Evolutionary conservation across 1,139 yeast species (phyloP).

Genomic region (Geotrichum reessii): DNA sequence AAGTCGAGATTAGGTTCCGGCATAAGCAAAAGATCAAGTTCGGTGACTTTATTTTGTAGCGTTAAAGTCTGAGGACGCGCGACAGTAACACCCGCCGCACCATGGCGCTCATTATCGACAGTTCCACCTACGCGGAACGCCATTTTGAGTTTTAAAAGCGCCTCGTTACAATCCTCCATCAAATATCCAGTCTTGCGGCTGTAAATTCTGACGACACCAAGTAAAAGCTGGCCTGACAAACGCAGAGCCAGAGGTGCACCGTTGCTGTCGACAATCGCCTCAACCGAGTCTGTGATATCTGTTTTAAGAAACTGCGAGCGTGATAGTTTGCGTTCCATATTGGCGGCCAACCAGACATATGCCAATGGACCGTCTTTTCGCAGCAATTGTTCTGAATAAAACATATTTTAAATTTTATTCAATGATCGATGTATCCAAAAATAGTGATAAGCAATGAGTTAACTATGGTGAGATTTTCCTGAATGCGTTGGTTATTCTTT

Average conservation of each 20-base stretch:
- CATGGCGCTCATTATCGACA: conserved; percentile 43
- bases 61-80: conserved; percentile 52
- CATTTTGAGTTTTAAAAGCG: conserved; percentile 64
- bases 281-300: conserved; percentile 62
- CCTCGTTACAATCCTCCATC: conserved; percentile 78
- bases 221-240: conserved; percentile 78
- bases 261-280: conserved; percentile 42
- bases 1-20: conserved; percentile 22
- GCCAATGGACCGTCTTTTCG: conserved; percentile 79
- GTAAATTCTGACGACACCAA: conserved; percentile 85
- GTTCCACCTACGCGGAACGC: conserved; percentile 51
- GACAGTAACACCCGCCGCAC: conserved; percentile 39
- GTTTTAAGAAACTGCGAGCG: conserved; percentile 72
- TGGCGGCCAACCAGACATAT: conserved; percentile 91
- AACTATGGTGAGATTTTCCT: not conserved
- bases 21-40: conserved; percentile 54
- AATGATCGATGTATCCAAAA: not conserved
- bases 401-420: conserved; percentile 28
- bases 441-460: not conserved
- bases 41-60: conserved; percentile 73
- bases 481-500: too few species aligned
- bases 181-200: conserved; percentile 80
- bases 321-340: conserved; percentile 72
- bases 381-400: conserved; percentile 44
- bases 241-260: conserved; percentile 62